phyloP scores from a whole-genome alignment of 2,329 filamentous ascomycete genomes.

The Dothiorella sarmentorum region DNA sequence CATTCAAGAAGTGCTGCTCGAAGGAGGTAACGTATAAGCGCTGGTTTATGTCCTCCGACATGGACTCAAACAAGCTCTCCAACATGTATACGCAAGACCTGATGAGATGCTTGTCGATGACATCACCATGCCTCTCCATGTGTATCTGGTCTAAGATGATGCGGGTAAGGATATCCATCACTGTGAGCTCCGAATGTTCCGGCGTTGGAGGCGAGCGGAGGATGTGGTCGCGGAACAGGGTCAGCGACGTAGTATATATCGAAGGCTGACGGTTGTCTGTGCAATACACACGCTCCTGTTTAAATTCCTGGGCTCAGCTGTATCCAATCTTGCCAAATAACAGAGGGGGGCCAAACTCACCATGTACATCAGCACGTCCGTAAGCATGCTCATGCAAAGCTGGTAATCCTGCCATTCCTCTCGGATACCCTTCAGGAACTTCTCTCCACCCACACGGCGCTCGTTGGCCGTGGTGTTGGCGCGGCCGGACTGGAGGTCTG shows the following conservation, averaged over 20 bases:
- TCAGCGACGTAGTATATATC: conserved; percentile 82
- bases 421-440: conserved; percentile 72
- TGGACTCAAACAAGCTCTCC: conserved; percentile 78
- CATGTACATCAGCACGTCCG: conserved; percentile 96
- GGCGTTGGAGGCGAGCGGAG: conserved; percentile 56
- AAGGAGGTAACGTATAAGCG: conserved; percentile 84
- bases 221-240: conserved; percentile 82
- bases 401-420: conserved; percentile 86
- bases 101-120: conserved; percentile 78
- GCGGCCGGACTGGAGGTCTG: conserved; percentile 48
- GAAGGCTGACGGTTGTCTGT: conserved; percentile 69
- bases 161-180: conserved; percentile 72
- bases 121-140: conserved; percentile 86
- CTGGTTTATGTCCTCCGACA: conserved; percentile 70
- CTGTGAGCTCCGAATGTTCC: conserved; percentile 45
- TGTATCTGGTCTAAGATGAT: conserved; percentile 87
- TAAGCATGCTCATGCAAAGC: conserved; percentile 92
- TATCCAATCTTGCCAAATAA: no score
- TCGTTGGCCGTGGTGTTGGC: conserved; percentile 66
- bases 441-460: conserved; percentile 74
- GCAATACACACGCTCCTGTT: conserved; percentile 73
- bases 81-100: conserved; percentile 86
- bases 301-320: no score
- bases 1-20: conserved; percentile 70
- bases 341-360: conserved; percentile 42